Conservation (phyloP, 1,284 basidiomycete species). For the Pseudozyma sp. region DNA sequence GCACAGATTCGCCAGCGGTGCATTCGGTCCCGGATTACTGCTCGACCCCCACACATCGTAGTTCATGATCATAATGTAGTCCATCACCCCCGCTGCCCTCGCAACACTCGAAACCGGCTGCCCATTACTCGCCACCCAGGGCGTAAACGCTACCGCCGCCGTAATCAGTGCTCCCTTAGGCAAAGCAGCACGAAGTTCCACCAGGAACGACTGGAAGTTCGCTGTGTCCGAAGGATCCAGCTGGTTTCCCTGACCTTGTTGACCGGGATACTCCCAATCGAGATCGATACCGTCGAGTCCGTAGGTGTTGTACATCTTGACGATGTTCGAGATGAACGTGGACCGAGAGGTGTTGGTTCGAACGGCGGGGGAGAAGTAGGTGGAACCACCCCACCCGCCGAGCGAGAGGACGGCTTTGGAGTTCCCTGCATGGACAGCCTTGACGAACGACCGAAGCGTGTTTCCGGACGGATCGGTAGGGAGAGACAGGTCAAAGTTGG, state of each 20-base stretch:
- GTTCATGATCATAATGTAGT: constrained; percentile 65
- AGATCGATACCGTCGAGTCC: constrained; percentile 74
- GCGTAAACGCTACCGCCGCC: constrained; percentile 45
- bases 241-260: constrained; percentile 59
- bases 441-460: constrained; percentile 45
- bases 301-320: constrained; percentile 71
- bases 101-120: constrained; percentile 49
- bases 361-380: constrained; percentile 54
- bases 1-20: constrained; percentile 61
- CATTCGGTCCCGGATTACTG: constrained; percentile 53
- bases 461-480: constrained; percentile 30
- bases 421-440: constrained; percentile 36
- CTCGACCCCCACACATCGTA: constrained; percentile 62
- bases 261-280: constrained; percentile 72
- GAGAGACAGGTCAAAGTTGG: constrained; percentile 37
- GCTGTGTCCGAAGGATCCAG: constrained; percentile 40
- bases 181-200: constrained; percentile 69
- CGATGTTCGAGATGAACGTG: constrained; percentile 49
- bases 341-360: constrained; percentile 29
- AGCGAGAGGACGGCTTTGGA: constrained; percentile 55
- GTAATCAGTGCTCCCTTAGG: constrained; percentile 69
- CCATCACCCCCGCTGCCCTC: constrained; percentile 42
- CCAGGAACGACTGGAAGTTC: constrained; percentile 60
- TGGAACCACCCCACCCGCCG: constrained; percentile 57
- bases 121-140: constrained; percentile 49